Percentiles rank a stretch among this genome's conserved stretches.
phyloP scores from a whole-genome alignment of 2,329 filamentous ascomycete genomes.

The Aspergillus calidoustus region DNA sequence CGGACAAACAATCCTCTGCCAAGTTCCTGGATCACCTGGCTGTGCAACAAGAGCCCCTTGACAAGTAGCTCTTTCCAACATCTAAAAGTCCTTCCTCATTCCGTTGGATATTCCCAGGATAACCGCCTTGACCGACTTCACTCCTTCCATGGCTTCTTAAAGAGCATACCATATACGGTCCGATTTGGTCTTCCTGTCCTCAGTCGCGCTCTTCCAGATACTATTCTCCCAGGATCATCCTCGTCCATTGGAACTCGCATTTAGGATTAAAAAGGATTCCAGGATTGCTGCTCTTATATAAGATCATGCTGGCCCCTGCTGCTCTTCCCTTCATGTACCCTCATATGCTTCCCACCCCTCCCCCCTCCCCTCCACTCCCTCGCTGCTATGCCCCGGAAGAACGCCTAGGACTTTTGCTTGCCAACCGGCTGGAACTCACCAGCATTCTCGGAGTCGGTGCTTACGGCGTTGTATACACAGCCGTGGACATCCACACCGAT shows the following conservation, averaged over 20 bases:
- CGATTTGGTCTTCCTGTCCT: conserved; percentile 13
- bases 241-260: conserved; percentile 6
- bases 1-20: conserved; percentile 11
- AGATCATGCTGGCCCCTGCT: conserved; percentile 26
- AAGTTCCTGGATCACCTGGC: conserved; percentile 20
- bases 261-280: conserved; percentile 1
- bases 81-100: not conserved
- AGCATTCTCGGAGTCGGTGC: conserved; percentile 89
- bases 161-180: conserved; percentile 19
- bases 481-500: conserved; percentile 79
- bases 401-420: conserved; percentile 81
- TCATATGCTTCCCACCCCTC: conserved; percentile 52
- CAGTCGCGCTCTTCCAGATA: conserved; percentile 8
- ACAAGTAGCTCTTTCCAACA: conserved; percentile 3
- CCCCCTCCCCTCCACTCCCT: conserved; percentile 47
- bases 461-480: conserved; percentile 94
- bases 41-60: conserved; percentile 18
- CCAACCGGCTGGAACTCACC: conserved; percentile 80
- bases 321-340: conserved; percentile 44
- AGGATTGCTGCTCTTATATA: conserved; percentile 4
- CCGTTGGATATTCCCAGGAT: conserved; percentile 23
- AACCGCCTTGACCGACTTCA: conserved; percentile 21
- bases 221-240: not conserved
- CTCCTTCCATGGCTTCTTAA: conserved; percentile 31
- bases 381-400: conserved; percentile 75